Evolutionary conservation across 2,329 filamentous ascomycete species (phyloP).

Genomic region (Daldinia sp.): DNA sequence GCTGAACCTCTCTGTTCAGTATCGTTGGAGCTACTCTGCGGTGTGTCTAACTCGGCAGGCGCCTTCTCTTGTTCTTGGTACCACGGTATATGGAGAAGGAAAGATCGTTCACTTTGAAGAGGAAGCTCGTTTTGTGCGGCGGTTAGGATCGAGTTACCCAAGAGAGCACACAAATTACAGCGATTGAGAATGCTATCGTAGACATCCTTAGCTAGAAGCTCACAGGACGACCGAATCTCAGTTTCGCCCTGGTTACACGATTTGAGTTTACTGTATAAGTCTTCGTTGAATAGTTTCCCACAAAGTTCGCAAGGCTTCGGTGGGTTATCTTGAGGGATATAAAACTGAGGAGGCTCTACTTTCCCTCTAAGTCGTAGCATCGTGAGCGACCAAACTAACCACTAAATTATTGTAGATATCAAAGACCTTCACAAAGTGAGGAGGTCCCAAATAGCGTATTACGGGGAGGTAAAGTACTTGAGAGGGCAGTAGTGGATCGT

Average conservation of each 20-base stretch:
- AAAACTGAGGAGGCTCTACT: slow-evolving; percentile 2
- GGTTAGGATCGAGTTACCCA: slow-evolving; percentile 10
- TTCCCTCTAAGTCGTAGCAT: neutral
- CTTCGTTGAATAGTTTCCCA: slow-evolving; percentile 2
- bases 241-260: neutral
- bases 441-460: too few relatives aligned
- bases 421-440: neutral
- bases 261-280: slow-evolving; percentile 1
- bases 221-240: slow-evolving; percentile 6
- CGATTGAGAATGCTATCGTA: slow-evolving; percentile 1
- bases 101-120: neutral
- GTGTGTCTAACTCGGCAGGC: neutral
- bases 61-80: slow-evolving; percentile 2
- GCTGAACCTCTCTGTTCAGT: neutral
- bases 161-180: slow-evolving; percentile 6
- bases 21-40: neutral
- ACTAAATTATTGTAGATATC: neutral
- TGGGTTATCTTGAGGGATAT: neutral
- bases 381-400: neutral
- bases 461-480: neutral
- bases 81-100: slow-evolving; percentile 11
- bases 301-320: neutral
- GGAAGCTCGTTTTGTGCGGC: slow-evolving; percentile 2
- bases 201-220: slow-evolving; percentile 5
- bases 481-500: neutral